Base-by-base conservation (phyloP, 306 rosid species). In the Macrotyloma uniflorum region DNA sequence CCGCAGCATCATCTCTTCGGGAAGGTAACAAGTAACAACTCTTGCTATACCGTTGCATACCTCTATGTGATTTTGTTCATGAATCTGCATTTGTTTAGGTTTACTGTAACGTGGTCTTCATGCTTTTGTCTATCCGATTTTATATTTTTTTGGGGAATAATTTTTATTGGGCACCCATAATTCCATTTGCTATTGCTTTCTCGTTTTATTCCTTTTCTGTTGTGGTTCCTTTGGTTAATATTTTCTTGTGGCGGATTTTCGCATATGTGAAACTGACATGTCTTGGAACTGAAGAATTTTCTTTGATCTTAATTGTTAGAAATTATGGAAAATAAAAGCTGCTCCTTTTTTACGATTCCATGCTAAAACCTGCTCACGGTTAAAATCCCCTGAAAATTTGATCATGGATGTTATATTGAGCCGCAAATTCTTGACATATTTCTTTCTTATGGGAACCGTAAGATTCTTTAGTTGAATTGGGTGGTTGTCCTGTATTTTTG, bases 21-120 rank as follows among this genome's bases (percentile, higher is more conserved):
- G 59, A 82, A 82, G 86, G 86, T 83, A 86, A 63, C 42, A 8
- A 45, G 77, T 78, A 72, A 54, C 33, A 16, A 28, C 69, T 82
- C 28, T 70, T 55, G 64, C 86, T 79, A 15, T 35, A 14, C 35
- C 16, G 18, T 13, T 40, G 19, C 19, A 8, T 77, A 7, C 58
- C 7, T 71, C 4, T 72, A 0, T 58, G 9, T 65, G 47, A 43
- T 49, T 76, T 16, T 70, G 40, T 69, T 50, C 67, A 36, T 61
- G 64, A 64, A 24, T 78, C 78, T 82, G 67, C 82, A 79, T 85
- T 78, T 81, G 33, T 55, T 16, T 80, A 16, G 35, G 71, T 64
- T 23, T 35, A 28, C 24, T 15, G 35, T 38, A 51, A 42, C 78
- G 7, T 35, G 33, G 26, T 74, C 16, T 65, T 72, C 30, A 43